Evolutionary conservation across 495 filamentous ascomycete species (phyloP), one percentile per base, ranked within the genome.

Genomic region (Diplogelasinospora grovesii): DNA sequence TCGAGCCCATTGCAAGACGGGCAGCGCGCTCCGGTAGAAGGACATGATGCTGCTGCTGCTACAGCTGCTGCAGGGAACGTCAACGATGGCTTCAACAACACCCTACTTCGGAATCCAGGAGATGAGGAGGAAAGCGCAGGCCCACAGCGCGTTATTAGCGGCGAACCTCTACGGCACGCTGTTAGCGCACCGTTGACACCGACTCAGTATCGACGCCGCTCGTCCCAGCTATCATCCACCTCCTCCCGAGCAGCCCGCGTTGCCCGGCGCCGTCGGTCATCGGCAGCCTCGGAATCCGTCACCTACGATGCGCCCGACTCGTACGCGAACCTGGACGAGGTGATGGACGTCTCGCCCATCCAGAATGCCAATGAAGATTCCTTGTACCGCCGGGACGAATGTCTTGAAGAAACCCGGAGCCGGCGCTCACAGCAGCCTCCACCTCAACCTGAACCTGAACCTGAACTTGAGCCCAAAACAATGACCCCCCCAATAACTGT

Each of bases 251-350:
- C 35, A 18, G 30, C 23, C 13, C 44, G 35, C 29, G 49, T 32
- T 43, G 44, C 33, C 37, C 48, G 29, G 18, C 50, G 19, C 39
- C 48, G 16, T 2, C 25, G n/a, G n/a, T n/a, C n/a, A 23, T 52
- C 36, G 15, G 41, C 29, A 35, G 36, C 22, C 15, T 54, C 45
- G 20, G 16, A 22, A 19, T 30, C 49, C 4, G 26, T 28, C 4
- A 49, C 54, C 18, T 73, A 74, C 36, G 49, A 70, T 44, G 51
- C 64, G n/a, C 72, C 71, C 5, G 63, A 69, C 38, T 55, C 53
- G 5, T 76, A 75, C 48, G 58, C 45, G 13, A 68, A 73, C 45
- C 53, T 77, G 15, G 63, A 66, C 38, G 75, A 76, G 47, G 44
- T 69, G n/a, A 53, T 55, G 10, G 56, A 46, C 7, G 56, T 65